Evolutionary conservation across 345 rosid genomes (phyloP), one percentile per base, ranked within the genome.

Genomic region (Murraya paniculata): DNA sequence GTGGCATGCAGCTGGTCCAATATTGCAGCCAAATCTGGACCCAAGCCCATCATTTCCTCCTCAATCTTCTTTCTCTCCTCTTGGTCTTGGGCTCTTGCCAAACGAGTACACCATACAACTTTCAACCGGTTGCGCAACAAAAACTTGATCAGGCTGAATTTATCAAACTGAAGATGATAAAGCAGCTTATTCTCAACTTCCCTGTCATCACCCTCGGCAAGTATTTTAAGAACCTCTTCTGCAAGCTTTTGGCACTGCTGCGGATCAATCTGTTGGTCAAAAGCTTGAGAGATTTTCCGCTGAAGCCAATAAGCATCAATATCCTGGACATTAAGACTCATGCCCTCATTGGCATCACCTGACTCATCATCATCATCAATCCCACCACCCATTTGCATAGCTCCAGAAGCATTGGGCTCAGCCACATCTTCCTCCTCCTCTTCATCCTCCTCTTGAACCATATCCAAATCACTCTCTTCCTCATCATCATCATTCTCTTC

Each of bases 281-380:
- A 92, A 75, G 97, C 93, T 84, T 88, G 97, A 55, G 99, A 92
- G 67, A 95, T 91, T 89, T 92, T 91, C 80, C 99, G 87, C 85
- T 95, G 98, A 60, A 95, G 97, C 98, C 98, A 95, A 85, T 95
- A 95, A 36, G 99, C 98, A 88, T 94, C 98, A 80, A 96, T 91
- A 48, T 93, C 99, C 89, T 92, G 98, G 61, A 92, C 99, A 86
- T 91, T 94, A 62, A 94, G 86, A 82, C 81, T 81, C 77, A 85
- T 80, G 24, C 97, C 97, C 85, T 91, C 97, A 67, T 89, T 84
- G 3, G 88, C 96, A 76, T 89, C 94, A 71, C 77, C 84, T 79
- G 78, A 76, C 35, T 88, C 96, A 78, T 90, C 95, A 69, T 92
- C 98, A 81, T 92, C 98, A 81, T 92, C 91, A 31, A 89, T 84